phyloP scores from a whole-genome alignment of 495 filamentous ascomycete species.

The Stereocaulon alpinum region DNA sequence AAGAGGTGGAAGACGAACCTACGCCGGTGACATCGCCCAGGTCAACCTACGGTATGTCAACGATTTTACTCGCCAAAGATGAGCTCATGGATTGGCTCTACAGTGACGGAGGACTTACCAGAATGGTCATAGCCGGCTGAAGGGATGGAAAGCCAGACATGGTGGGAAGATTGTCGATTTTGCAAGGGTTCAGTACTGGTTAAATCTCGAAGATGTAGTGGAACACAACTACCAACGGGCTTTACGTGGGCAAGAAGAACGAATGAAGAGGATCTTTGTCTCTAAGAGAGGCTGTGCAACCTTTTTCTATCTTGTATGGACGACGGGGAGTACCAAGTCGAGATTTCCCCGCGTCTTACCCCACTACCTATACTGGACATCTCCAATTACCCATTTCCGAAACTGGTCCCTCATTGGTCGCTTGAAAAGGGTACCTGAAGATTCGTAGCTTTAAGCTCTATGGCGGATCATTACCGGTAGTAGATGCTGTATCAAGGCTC shows the following conservation, averaged over 20 bases:
- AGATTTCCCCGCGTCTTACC: neutral
- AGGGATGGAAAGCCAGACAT: slow-evolving; percentile 29
- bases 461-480: neutral
- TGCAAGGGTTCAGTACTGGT: neutral
- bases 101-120: slow-evolving; percentile 23
- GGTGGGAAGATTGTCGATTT: neutral
- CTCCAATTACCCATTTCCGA: neutral
- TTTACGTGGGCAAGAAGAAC: too few relatives aligned
- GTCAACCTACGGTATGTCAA: slow-evolving; percentile 16
- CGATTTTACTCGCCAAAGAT: neutral
- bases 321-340: neutral
- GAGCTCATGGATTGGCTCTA: neutral
- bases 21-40: slow-evolving; percentile 22
- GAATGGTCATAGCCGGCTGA: slow-evolving; percentile 37
- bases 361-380: neutral
- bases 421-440: neutral
- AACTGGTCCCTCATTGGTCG: neutral
- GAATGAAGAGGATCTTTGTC: too few relatives aligned
- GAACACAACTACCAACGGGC: neutral
- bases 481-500: too few relatives aligned
- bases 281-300: neutral
- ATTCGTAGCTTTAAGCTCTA: neutral
- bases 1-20: slow-evolving; percentile 4
- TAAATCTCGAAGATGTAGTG: too few relatives aligned
- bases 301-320: neutral